Base-by-base conservation (phyloP, 2,329 filamentous ascomycete genomes). In the Claviceps citrina region DNA sequence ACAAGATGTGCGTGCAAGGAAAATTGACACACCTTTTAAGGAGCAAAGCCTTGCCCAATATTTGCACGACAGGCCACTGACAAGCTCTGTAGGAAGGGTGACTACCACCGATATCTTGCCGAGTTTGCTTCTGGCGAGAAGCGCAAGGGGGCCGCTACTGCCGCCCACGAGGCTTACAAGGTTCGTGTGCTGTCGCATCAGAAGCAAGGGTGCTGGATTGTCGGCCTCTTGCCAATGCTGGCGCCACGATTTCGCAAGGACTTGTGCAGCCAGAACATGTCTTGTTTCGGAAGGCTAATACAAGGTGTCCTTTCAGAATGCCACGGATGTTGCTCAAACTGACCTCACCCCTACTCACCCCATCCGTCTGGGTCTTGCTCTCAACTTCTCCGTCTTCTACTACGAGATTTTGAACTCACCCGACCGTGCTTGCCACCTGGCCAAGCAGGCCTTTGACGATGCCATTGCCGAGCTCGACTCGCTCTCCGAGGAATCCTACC, bases 321-420 rank as follows among this genome's bases (percentile, higher is more conserved):
- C 89, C 55, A 96, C 89, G 70, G 89, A 95, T 58, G 89, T 96
- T 59, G 91, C 91, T 54, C 89, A 95, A 74, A 94, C 84, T 51
- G 89, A 96, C 68, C 81, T 96, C 54, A 89, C 89, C 47, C 89
- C 89, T 47, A 96, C 91, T 46, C 89, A 96, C 75, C 89, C 89
- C 56, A 96, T 96, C 71, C 87, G 89, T 58, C 84, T 96, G 51
- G 89, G 89, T 65, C 81, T 96, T 58, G 89, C 89, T 53, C 79
- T 96, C 54, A 96, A 95, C 81, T 95, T 96, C 78, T 95, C 87
- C 49, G 89, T 95, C 58, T 95, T 95, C 75, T 94, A 94, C 78
- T 94, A 95, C 68, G 91, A 95, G 76, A 95, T 95, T 63, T 73
- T 95, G 61, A 96, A 95, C 81, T 93, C 87, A 27, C 89, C 87